Evolutionary conservation across 192 early-diverging fungal species (phyloP).

Genomic region (Polychytrium aggregatum): DNA sequence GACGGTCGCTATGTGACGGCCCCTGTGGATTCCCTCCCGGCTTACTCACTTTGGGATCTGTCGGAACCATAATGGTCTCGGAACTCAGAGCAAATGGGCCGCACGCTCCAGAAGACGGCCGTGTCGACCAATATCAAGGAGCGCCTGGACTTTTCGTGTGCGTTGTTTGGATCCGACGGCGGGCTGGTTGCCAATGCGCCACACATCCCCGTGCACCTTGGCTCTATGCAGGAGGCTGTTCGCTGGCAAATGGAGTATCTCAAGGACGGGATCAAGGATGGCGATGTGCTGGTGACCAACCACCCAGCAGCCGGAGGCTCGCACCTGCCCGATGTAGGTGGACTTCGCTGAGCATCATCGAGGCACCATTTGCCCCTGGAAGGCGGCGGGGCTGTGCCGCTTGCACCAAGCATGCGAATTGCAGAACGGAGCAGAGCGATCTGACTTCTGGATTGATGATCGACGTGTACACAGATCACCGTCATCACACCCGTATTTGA

Average conservation of each 20-base stretch:
- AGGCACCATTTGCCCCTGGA: too few species aligned
- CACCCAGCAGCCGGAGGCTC: conserved; percentile 92
- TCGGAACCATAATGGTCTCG: too few species aligned
- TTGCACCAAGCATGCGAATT: too few species aligned
- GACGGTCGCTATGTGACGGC: not conserved
- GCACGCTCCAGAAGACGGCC: conserved; percentile 85
- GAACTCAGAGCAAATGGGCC: conserved; percentile 94
- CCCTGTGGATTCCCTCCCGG: not conserved
- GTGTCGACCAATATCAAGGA: conserved; percentile 98
- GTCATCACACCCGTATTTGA: conserved; percentile 92
- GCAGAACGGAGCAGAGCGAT: too few species aligned
- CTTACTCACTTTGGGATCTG: too few species aligned
- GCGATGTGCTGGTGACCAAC: conserved; percentile 91
- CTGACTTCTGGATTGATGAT: too few species aligned
- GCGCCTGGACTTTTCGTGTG: conserved; percentile 94
- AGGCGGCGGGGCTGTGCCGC: too few species aligned
- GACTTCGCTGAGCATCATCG: too few species aligned
- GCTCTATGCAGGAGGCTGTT: conserved; percentile 89
- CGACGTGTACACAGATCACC: conserved; percentile 87
- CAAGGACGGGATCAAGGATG: conserved; percentile 58
- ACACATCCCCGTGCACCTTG: conserved; percentile 89
- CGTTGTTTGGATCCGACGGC: conserved; percentile 81
- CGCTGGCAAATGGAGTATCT: conserved; percentile 77
- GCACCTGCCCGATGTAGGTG: conserved; percentile 61
- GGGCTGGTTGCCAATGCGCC: conserved; percentile 74